Percentiles rank a stretch among this genome's conserved stretches.
Evolutionary conservation across 331 rosid species (phyloP).

Genomic region (Acacia concinna): DNA sequence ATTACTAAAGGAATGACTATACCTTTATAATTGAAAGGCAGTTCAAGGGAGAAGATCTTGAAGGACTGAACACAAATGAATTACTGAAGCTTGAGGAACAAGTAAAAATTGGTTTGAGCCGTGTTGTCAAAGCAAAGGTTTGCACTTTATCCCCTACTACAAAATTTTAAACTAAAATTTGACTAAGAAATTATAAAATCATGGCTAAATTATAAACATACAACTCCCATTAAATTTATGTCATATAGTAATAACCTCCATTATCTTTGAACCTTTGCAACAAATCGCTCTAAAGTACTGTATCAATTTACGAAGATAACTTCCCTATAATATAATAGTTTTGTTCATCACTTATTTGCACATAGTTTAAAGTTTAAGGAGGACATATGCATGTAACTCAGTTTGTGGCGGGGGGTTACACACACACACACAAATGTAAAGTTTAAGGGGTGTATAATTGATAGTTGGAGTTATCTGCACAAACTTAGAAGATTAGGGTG

Average conservation of each 20-base stretch:
- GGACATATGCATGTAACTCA: no score
- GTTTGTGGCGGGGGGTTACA: no score
- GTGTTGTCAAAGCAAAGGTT: constrained; percentile 44
- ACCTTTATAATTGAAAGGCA: constrained; percentile 23
- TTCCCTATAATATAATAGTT: no score
- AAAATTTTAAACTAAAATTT: background rate
- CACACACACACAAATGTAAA: no score
- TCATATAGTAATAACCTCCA: background rate
- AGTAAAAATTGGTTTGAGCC: constrained; percentile 27
- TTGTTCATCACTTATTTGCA: no score
- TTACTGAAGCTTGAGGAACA: constrained; percentile 36
- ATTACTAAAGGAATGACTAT: background rate
- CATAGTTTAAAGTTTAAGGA: no score
- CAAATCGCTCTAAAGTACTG: no score
- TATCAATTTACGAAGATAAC: no score
- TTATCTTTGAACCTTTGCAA: background rate
- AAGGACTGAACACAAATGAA: constrained; percentile 32
- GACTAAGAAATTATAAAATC: background rate
- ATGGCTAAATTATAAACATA: background rate
- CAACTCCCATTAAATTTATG: background rate
- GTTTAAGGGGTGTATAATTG: no score
- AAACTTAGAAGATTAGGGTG: no score
- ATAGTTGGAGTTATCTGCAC: no score
- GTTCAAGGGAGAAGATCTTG: constrained; percentile 49
- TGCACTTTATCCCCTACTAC: background rate